Evolutionary conservation across 75 land plant species (phyloP).

Genomic region (Sequoiadendron giganteum): DNA sequence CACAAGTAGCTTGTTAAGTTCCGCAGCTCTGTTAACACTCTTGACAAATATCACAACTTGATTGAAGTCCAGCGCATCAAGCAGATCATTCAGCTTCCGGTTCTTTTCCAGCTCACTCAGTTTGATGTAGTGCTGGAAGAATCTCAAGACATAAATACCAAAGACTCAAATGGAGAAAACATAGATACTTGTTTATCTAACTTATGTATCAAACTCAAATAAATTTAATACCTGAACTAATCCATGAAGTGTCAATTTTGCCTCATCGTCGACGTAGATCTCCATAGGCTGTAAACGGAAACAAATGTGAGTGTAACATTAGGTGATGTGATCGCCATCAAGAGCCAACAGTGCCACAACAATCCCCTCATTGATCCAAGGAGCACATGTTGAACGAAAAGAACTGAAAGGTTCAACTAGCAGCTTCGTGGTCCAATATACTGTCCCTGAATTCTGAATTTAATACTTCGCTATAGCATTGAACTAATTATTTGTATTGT

Average conservation of each 20-base stretch:
- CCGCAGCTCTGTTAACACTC: constrained; percentile 95
- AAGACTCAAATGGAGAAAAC: neutral
- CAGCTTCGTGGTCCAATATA: constrained; percentile 14
- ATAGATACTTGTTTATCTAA: neutral
- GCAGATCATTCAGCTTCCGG: constrained; percentile 92
- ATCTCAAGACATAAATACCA: neutral
- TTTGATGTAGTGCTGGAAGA: constrained; percentile 94
- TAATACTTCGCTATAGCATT: constrained; percentile 11
- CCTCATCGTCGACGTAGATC: constrained; percentile 99
- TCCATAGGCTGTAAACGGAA: constrained; percentile 97
- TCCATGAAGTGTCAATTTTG: constrained; percentile 97
- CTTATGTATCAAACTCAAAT: neutral
- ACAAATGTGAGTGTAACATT: constrained; percentile 56
- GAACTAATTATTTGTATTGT: constrained; percentile 15
- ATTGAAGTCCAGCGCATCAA: constrained; percentile 99
- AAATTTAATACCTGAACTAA: constrained; percentile 79
- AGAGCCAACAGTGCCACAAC: constrained; percentile 28
- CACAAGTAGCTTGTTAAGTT: constrained; percentile 91
- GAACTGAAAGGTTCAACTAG: constrained; percentile 17
- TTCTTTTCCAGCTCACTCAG: constrained; percentile 93
- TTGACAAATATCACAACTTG: constrained; percentile 99
- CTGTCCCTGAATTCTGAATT: constrained; percentile 15
- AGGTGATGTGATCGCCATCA: constrained; percentile 43
- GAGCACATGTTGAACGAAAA: constrained; percentile 14
- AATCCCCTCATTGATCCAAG: constrained; percentile 24